These are phyloP conservation scores for Volvox africanus DNA, from an alignment of 139 green algal species.

Conservation along the genomic window DNA sequence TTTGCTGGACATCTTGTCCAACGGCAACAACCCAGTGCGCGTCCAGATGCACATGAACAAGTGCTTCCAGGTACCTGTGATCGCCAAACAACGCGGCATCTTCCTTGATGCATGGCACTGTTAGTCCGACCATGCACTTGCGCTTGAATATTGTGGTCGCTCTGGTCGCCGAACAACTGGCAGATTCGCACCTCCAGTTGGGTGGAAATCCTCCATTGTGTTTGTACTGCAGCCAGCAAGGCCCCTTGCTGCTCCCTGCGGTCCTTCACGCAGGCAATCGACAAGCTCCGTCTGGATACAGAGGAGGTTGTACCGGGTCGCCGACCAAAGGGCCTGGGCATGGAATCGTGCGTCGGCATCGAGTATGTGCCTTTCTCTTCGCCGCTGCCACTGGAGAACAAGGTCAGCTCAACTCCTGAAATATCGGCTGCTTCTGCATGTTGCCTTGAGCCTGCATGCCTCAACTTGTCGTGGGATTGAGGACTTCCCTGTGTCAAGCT, in stretches of 20 bases:
- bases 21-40: slow-evolving; percentile 83
- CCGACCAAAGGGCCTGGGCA: slow-evolving; percentile 80
- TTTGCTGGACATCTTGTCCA: slow-evolving; percentile 89
- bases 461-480: too few relatives aligned
- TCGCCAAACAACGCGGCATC: too few relatives aligned
- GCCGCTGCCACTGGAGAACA: slow-evolving; percentile 83
- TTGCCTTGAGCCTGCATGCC: too few relatives aligned
- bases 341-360: slow-evolving; percentile 89
- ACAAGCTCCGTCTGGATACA: slow-evolving; percentile 86
- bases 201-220: too few relatives aligned
- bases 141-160: too few relatives aligned
- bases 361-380: slow-evolving; percentile 84
- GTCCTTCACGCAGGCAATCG: slow-evolving; percentile 75
- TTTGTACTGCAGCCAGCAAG: too few relatives aligned
- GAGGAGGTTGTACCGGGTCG: slow-evolving; percentile 65
- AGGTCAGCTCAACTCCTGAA: slow-evolving; percentile 60
- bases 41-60: slow-evolving; percentile 92
- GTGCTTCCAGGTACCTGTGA: slow-evolving; percentile 79
- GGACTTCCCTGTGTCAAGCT: background rate
- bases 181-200: too few relatives aligned
- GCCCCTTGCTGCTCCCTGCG: background rate
- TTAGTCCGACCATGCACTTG: too few relatives aligned
- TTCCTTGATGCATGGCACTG: too few relatives aligned
- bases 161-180: too few relatives aligned
- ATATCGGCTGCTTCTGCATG: too few relatives aligned